phyloP scores from a whole-genome alignment of 139 green algal genomes.

The Chlamydomonas urium region DNA sequence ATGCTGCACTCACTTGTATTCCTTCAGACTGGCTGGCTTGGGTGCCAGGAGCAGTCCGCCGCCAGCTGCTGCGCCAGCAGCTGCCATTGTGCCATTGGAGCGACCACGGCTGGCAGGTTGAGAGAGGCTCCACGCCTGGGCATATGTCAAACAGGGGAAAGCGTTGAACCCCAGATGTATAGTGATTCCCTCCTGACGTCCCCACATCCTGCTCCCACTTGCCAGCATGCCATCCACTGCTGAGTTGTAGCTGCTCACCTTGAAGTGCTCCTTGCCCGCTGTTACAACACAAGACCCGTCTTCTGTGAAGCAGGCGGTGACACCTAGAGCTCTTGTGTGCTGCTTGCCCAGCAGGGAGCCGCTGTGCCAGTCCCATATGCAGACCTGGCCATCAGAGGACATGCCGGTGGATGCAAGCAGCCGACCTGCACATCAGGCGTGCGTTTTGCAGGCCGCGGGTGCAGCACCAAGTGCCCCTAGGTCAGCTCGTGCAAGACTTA shows the following conservation, averaged over 20 bases:
- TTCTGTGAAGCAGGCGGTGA: constrained; percentile 17
- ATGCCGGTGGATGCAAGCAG: constrained; percentile 31
- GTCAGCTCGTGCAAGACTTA: no score
- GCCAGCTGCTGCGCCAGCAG: background rate
- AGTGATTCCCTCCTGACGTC: background rate
- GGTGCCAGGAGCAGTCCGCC: constrained; percentile 19
- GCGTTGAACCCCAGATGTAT: background rate
- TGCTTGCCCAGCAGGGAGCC: constrained; percentile 25
- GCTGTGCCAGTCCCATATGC: constrained; percentile 42
- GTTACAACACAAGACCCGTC: constrained; percentile 24
- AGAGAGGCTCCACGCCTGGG: constrained; percentile 33
- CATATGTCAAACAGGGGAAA: background rate
- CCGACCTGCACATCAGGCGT: constrained; percentile 43
- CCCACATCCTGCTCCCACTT: background rate
- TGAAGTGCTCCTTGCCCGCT: constrained; percentile 27
- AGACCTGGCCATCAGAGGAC: constrained; percentile 34
- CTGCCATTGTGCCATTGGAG: no score
- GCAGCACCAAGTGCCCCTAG: no score
- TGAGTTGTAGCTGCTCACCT: background rate
- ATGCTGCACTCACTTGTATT: constrained; percentile 14
- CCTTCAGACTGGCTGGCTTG: constrained; percentile 29
- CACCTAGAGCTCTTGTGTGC: constrained; percentile 12
- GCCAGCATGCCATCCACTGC: background rate
- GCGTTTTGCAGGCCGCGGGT: no score
- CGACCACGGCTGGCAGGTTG: background rate